Evolutionary conservation across 345 rosid species (phyloP), one percentile per base, ranked within the genome.

Genomic region (Leavenworthia alabamica): DNA sequence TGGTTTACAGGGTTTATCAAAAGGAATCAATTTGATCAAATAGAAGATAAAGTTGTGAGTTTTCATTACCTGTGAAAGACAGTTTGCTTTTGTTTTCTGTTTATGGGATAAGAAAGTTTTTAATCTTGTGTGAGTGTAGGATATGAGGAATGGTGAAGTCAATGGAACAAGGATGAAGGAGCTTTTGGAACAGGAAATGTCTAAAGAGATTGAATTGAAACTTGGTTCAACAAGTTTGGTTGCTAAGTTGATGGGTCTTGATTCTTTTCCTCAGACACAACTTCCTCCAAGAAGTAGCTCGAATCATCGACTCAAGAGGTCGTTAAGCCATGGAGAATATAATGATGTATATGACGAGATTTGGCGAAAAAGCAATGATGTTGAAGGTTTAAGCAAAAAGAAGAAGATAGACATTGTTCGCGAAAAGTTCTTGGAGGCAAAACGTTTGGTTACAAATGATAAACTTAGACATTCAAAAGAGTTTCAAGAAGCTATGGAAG

Each of bases 201-300:
- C 88, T 3, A 93, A 81, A 80, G 96, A 93, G 27, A 68, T 75
- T 39, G 88, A 76, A 12, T 61, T 74, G 64, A 80, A 68, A 42
- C 81, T 68, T 28, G 77, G 78, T 51, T 71, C 83, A 9, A 83
- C 94, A 1, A 89, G 84, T 74, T 64, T 93, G 59, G 86, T 93
- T 62, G 97, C 97, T 39, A 89, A 89, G 82, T 73, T 93, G 76
- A 93, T 93, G 99, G 97, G 99, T 54, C 90, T 93, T 29, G 99
- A 93, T 39, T 46, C 94, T 17, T 76, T 93, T 22, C 96, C 92
- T 13, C 75, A 56, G 54, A 76, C 78, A 56, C 87, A 75, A 62
- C 69, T 75, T 68, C 46, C 72, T 55, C 73, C 50, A 10, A 83
- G 79, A 56, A 49, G 65, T 71, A 79, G 67, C 29, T 77, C 80